Base-by-base conservation (phyloP, 225 moss, liverwort and hornwort genomes). In the Physcomitrium patens region DNA sequence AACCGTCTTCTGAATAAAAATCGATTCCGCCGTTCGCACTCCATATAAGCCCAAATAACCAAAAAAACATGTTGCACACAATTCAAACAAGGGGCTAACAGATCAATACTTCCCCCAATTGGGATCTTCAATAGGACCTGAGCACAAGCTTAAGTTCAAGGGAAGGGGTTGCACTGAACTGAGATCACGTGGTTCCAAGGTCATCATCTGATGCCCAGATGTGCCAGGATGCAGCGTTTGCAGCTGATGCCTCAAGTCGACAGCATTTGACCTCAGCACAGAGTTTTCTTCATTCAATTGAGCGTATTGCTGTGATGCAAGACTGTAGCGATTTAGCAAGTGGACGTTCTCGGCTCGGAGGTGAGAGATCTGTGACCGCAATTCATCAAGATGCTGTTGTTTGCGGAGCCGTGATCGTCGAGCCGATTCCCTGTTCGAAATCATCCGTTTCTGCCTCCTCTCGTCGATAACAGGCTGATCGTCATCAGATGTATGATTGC, bases 381-480 rank as follows among this genome's bases (percentile, higher is more conserved):
- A 69, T 70, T 97, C 94, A 73, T 97, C 97, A 50, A 97, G 76
- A 77, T 97, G 97, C 55, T 93, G 94, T 78, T 97, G 97, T 76
- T 97, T 97, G 24, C 94, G 92, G 43, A 97, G 86, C 58, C 97
- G 88, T 16, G 97, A 97, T 60, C 97, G 86, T 48, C 97, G 86
- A 59, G 97, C 97, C 8, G 96, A 97, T 81, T 97, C 96, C 76
- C 96, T 82, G 42, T 97, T 97, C 7, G 96, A 97, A 24, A 94
- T 91, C 97, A 97, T 97, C 53, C 97, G 91, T 77, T 94, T 94
- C 68, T 94, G 94, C 76, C 90, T 94, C 82, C 94, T 85, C 76
- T 94, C 94, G 64, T 97, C 94, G n/a, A 94, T 75, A 0, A 87
- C 87, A 15, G 66, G 80, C 78, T 90, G 92, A 59, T 97, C 96